Conservation (phyloP, 2,329 filamentous ascomycete species). For the Plectosphaerella cucumerina region DNA sequence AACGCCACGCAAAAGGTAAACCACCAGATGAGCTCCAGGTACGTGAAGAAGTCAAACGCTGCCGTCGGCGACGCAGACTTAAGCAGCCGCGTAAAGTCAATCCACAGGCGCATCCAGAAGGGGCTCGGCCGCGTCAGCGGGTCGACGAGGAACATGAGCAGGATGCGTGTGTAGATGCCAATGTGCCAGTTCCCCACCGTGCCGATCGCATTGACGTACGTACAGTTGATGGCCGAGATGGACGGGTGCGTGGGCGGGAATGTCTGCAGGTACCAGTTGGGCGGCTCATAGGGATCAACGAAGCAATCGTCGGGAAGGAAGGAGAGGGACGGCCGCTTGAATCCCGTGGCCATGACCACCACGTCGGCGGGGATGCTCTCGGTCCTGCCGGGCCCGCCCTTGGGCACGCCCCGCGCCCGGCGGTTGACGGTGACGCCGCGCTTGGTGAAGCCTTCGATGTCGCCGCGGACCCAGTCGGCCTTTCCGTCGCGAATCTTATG, state of each 20-base stretch:
- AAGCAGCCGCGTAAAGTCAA: conserved; percentile 73
- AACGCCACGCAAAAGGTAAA: conserved; percentile 73
- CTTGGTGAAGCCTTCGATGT: conserved; percentile 64
- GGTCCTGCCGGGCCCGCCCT: conserved; percentile 67
- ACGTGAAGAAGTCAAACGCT: conserved; percentile 88
- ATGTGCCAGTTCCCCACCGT: conserved; percentile 87
- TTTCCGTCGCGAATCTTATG: conserved; percentile 66
- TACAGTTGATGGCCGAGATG: conserved; percentile 76
- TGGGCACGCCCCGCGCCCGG: conserved; percentile 66
- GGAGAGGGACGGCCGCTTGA: conserved; percentile 64
- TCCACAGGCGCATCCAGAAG: conserved; percentile 80
- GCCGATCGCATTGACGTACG: conserved; percentile 75
- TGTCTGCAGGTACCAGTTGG: conserved; percentile 85
- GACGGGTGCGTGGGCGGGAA: conserved; percentile 73
- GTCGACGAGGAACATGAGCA: conserved; percentile 82
- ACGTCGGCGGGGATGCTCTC: conserved; percentile 68
- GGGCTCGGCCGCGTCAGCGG: conserved; percentile 68
- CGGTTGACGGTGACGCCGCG: conserved; percentile 67
- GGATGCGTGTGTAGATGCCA: conserved; percentile 80
- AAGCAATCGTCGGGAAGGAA: conserved; percentile 76
- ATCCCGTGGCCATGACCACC: conserved; percentile 81
- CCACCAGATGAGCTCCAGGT: conserved; percentile 81
- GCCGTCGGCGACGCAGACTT: conserved; percentile 67
- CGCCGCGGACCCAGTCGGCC: conserved; percentile 77
- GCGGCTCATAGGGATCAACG: conserved; percentile 67